Evolutionary conservation across 2,329 filamentous ascomycete species (phyloP).

Genomic region (Neonectria coccinea): DNA sequence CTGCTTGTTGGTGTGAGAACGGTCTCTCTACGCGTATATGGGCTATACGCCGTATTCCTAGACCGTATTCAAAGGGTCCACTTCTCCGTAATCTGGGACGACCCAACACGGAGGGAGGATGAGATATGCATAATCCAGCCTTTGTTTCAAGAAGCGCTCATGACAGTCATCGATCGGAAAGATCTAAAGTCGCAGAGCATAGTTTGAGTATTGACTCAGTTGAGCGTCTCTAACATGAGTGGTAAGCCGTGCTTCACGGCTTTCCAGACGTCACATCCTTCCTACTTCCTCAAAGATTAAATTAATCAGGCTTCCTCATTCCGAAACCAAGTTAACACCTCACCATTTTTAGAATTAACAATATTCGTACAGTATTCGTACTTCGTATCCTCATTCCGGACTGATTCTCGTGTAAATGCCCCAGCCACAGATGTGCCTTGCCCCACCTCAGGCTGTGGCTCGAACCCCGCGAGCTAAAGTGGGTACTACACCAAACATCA

Average conservation of each 20-base stretch:
- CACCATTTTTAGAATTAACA: not conserved
- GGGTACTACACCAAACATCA: not conserved
- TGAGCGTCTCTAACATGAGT: no score
- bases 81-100: not conserved
- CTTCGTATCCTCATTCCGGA: not conserved
- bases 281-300: not conserved
- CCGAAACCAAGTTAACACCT: not conserved
- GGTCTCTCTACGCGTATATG: not conserved
- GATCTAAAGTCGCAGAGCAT: no score
- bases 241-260: no score
- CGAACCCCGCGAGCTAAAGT: constrained; percentile 3
- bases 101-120: not conserved
- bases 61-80: not conserved
- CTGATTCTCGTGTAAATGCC: not conserved
- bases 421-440: not conserved
- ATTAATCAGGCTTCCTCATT: not conserved
- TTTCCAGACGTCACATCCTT: no score
- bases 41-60: constrained; percentile 5
- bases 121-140: not conserved
- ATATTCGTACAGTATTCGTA: not conserved
- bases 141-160: not conserved
- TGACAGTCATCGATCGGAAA: not conserved
- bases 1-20: not conserved
- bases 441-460: not conserved
- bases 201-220: no score